Base-by-base conservation (phyloP, 1,139 yeast species). In the Yamadazyma sp. region DNA sequence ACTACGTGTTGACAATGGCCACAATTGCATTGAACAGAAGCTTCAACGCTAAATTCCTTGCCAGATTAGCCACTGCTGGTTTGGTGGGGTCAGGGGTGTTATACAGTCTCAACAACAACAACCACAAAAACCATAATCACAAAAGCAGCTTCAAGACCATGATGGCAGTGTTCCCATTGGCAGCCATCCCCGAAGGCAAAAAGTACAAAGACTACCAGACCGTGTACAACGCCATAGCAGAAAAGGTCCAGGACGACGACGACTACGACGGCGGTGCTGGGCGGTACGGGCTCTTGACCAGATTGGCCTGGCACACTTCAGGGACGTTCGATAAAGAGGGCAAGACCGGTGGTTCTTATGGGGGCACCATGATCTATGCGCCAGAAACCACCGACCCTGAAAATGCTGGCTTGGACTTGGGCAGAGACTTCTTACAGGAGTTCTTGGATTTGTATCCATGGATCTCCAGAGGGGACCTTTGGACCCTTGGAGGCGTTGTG, bases 381-480 rank as follows among this genome's bases (percentile, higher is more conserved):
- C 78, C 82, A 42, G 96, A 87, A 61, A 66, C 75, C 22, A 59
- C 61, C 34, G 92, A 85, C 54, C 85, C 83, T 11, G 91, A 83
- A 47, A 88, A 88, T 61, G 77, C 76, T 31, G 96, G 96, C 37
- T 73, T 88, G 53, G 73, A 70, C 39, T 71, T 73, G 43, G 95
- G 82, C 17, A 74, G 84, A 48, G 73, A 75, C 44, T 87, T 87
- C 59, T 68, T 87, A 51, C 67, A 69, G 40, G 79, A 87, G 38
- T 75, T 89, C 53, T 64, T 70, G 39, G 68, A 69, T 33, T 62
- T 79, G 58, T 81, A 75, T 63, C 87, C 91, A 18, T 87, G 94
- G 85, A 61, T 89, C 36, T 79, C 89, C 20, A 75, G 86, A 61
- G 96, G 96, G 56, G 97, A 89, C 62, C 75, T 89, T 56, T 87